These are phyloP conservation scores for Colletotrichum nymphaeae DNA, from an alignment of 2,329 filamentous ascomycete genomes.

Conservation along the genomic window DNA sequence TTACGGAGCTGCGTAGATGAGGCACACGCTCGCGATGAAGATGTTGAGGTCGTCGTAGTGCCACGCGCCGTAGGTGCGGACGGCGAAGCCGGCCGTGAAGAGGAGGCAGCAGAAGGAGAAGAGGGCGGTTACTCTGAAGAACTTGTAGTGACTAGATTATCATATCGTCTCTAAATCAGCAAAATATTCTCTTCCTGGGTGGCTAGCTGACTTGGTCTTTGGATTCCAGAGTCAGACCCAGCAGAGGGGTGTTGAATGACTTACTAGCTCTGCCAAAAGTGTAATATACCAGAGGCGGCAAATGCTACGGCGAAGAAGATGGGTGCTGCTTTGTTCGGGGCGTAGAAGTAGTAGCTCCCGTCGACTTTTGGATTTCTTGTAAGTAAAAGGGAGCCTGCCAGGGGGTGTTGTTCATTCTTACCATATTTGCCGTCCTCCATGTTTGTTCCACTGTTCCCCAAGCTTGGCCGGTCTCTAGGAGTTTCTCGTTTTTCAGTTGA, in stretches of 20 bases:
- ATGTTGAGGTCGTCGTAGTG: slow-evolving; percentile 45
- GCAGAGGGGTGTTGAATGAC: slow-evolving; percentile 39
- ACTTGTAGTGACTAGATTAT: slow-evolving; percentile 62
- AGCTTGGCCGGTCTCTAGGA: neutral
- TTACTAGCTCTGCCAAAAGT: slow-evolving; percentile 60
- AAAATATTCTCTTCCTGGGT: too few relatives aligned
- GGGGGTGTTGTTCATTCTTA: slow-evolving; percentile 26
- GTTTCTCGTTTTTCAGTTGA: neutral
- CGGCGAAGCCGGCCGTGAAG: slow-evolving; percentile 66
- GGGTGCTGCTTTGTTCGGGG: slow-evolving; percentile 59
- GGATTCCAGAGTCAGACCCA: too few relatives aligned
- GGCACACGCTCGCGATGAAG: slow-evolving; percentile 48
- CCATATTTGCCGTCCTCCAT: slow-evolving; percentile 48
- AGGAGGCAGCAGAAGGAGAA: slow-evolving; percentile 65
- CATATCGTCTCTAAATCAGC: neutral
- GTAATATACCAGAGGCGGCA: slow-evolving; percentile 48
- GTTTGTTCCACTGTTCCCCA: neutral
- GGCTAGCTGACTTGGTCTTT: too few relatives aligned
- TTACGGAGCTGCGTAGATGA: slow-evolving; percentile 49
- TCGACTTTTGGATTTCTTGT: slow-evolving; percentile 43
- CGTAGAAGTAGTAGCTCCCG: slow-evolving; percentile 58
- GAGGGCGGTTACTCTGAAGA: slow-evolving; percentile 65
- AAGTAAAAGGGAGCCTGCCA: neutral
- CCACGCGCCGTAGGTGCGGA: slow-evolving; percentile 48
- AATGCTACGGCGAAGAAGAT: slow-evolving; percentile 59